These are phyloP conservation scores for Leccinum fuscescens DNA, from an alignment of 1,284 basidiomycete genomes.

Conservation along the genomic window DNA sequence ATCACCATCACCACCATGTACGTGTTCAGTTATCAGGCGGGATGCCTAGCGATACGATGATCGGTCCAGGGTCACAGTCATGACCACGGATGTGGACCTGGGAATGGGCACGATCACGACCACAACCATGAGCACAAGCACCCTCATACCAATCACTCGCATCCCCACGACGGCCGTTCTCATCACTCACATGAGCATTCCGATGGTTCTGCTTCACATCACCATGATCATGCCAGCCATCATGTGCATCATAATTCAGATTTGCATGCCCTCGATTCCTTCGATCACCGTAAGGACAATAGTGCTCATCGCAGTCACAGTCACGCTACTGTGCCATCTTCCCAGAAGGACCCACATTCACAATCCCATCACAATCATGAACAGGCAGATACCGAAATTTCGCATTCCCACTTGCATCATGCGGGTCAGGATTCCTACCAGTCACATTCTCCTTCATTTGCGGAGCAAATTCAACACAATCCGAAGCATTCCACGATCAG, in stretches of 20 bases:
- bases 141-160: slow-evolving; percentile 23
- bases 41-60: not conserved
- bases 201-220: slow-evolving; percentile 4
- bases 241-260: slow-evolving; percentile 34
- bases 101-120: slow-evolving; percentile 48
- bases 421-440: slow-evolving; percentile 23
- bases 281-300: slow-evolving; percentile 16
- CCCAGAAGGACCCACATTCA: slow-evolving; percentile 32
- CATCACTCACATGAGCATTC: slow-evolving; percentile 9
- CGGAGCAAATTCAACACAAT: slow-evolving; percentile 8
- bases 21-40: slow-evolving; percentile 23
- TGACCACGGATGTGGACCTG: slow-evolving; percentile 43
- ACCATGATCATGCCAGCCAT: slow-evolving; percentile 21
- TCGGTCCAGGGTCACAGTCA: slow-evolving; percentile 51
- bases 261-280: slow-evolving; percentile 20
- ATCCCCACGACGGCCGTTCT: slow-evolving; percentile 22
- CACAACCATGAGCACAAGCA: slow-evolving; percentile 40
- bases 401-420: slow-evolving; percentile 13
- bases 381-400: slow-evolving; percentile 13
- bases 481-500: slow-evolving; percentile 23
- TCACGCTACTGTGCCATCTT: slow-evolving; percentile 8
- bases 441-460: slow-evolving; percentile 27
- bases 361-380: slow-evolving; percentile 19
- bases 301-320: slow-evolving; percentile 12
- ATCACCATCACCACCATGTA: slow-evolving; percentile 89